phyloP scores from a whole-genome alignment of 2,329 filamentous ascomycete genomes.

The Bimuria novae-zelandiae region DNA sequence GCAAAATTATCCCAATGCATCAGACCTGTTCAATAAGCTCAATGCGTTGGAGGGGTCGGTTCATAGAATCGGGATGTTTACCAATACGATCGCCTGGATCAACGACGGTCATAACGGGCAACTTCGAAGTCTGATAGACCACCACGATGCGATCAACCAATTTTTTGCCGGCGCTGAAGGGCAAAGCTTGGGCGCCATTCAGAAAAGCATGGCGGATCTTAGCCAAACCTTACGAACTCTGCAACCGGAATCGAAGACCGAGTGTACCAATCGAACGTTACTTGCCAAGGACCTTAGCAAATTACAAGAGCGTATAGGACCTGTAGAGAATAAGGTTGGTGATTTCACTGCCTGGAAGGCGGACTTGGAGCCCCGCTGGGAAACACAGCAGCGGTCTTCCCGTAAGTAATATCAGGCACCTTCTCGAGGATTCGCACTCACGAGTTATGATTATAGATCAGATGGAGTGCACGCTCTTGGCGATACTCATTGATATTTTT shows the following conservation, averaged over 20 bases:
- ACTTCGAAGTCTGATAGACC: background rate
- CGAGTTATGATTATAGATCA: background rate
- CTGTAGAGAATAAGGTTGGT: background rate
- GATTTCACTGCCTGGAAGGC: background rate
- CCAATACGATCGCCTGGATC: background rate
- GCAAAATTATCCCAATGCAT: constrained; percentile 16
- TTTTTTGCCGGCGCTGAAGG: background rate
- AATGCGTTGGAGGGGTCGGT: background rate
- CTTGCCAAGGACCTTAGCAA: background rate
- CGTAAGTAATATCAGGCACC: too few relatives aligned
- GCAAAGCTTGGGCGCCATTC: background rate
- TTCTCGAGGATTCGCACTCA: background rate
- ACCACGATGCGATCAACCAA: background rate
- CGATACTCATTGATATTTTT: background rate
- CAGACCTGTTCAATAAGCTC: background rate
- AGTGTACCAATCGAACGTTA: background rate
- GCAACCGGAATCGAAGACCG: background rate
- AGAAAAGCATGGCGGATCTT: background rate
- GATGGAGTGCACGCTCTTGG: background rate
- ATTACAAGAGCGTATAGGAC: background rate
- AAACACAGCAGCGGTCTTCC: too few relatives aligned
- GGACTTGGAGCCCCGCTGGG: background rate
- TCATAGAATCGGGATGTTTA: background rate
- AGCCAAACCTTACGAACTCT: too few relatives aligned
- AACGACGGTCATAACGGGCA: background rate